Conservation (phyloP, 2,329 filamentous ascomycete genomes). For the Alternaria angustiovoidea region DNA sequence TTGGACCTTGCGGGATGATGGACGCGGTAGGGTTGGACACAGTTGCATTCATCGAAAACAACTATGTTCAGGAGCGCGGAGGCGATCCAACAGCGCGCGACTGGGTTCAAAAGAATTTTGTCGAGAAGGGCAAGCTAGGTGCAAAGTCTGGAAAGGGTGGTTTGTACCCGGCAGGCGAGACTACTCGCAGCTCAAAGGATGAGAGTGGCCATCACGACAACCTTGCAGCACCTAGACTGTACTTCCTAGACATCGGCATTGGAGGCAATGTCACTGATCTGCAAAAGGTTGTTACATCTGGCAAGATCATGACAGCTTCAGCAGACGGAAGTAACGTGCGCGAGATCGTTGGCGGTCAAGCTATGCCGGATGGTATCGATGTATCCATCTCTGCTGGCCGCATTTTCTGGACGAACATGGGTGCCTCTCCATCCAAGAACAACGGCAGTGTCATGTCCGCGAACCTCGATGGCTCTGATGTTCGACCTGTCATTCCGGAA, state of each 20-base stretch:
- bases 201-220: slow-evolving; percentile 13
- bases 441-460: slow-evolving; percentile 57
- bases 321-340: slow-evolving; percentile 13
- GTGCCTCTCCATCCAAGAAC: slow-evolving; percentile 23
- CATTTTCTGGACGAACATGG: slow-evolving; percentile 46
- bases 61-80: slow-evolving; percentile 61
- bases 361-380: slow-evolving; percentile 46
- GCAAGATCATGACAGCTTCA: slow-evolving; percentile 18
- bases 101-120: slow-evolving; percentile 56
- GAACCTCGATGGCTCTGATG: slow-evolving; percentile 60
- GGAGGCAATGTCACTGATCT: slow-evolving; percentile 11
- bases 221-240: slow-evolving; percentile 6
- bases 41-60: slow-evolving; percentile 61
- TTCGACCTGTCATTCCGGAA: slow-evolving; percentile 53
- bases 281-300: slow-evolving; percentile 2
- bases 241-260: slow-evolving; percentile 19
- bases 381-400: slow-evolving; percentile 25
- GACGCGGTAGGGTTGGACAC: slow-evolving; percentile 63
- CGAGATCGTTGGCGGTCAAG: slow-evolving; percentile 13
- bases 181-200: slow-evolving; percentile 48
- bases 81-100: slow-evolving; percentile 54
- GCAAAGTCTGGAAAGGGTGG: slow-evolving; percentile 44
- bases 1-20: slow-evolving; percentile 55
- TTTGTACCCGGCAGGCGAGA: slow-evolving; percentile 31
- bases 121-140: slow-evolving; percentile 59